These are phyloP conservation scores for Boletus fagicola DNA, from an alignment of 768 basidiomycete species.

Conservation along the genomic window DNA sequence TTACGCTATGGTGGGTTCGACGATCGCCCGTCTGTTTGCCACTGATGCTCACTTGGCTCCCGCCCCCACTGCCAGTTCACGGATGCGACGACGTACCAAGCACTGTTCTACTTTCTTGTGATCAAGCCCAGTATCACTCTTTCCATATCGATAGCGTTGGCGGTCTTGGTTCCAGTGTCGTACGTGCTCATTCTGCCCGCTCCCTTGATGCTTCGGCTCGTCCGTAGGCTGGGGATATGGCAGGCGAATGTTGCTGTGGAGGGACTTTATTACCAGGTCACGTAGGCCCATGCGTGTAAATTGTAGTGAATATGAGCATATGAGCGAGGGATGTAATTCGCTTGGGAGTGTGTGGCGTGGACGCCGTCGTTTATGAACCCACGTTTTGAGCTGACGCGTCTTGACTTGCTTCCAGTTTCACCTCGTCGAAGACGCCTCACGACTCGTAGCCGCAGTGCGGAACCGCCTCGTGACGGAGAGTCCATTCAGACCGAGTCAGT, in stretches of 20 bases:
- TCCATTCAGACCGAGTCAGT: constrained; percentile 1
- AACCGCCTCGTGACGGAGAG: constrained; percentile 1
- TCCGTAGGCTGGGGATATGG: constrained; percentile 71
- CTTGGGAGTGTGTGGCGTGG: constrained; percentile 33
- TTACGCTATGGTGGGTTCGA: constrained; percentile 69
- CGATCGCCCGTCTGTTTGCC: background rate
- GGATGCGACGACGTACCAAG: constrained; percentile 79
- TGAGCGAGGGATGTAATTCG: constrained; percentile 1
- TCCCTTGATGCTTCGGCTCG: constrained; percentile 63
- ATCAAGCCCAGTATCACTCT: constrained; percentile 82
- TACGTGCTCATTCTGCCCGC: constrained; percentile 63
- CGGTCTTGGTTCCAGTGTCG: constrained; percentile 56
- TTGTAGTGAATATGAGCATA: background rate
- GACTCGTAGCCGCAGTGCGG: constrained; percentile 7
- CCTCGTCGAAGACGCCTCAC: constrained; percentile 5
- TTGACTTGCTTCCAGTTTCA: constrained; percentile 31
- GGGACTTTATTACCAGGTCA: constrained; percentile 49
- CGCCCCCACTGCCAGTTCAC: constrained; percentile 53
- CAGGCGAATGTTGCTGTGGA: constrained; percentile 83
- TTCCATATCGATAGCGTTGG: constrained; percentile 52
- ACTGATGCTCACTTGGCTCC: constrained; percentile 7
- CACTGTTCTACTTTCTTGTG: constrained; percentile 85
- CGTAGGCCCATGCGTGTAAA: constrained; percentile 12
- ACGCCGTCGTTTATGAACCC: constrained; percentile 25
- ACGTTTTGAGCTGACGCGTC: constrained; percentile 37